Evolutionary conservation across 805 yeast genomes (phyloP).

Genomic region (Wickerhamomyces hampshirensis): DNA sequence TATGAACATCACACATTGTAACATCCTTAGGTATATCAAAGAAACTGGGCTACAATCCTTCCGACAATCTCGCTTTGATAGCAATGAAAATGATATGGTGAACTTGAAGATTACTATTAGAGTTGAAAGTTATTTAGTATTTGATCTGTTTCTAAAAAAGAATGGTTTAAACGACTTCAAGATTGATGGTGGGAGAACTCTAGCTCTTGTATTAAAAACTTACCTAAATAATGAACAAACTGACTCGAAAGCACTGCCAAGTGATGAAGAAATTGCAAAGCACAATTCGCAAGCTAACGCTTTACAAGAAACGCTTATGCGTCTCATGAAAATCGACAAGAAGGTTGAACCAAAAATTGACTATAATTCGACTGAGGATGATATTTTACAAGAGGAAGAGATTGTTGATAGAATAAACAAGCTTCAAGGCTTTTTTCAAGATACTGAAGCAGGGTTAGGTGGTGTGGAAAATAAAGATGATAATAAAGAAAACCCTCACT

Average conservation of each 20-base stretch:
- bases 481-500: neutral
- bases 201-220: neutral
- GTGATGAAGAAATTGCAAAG: slow-evolving; percentile 12
- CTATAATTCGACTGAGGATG: slow-evolving; percentile 9
- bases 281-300: slow-evolving; percentile 17
- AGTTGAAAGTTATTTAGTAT: slow-evolving; percentile 14
- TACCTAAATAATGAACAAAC: too few relatives aligned
- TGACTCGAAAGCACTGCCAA: slow-evolving; percentile 1
- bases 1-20: slow-evolving; percentile 6
- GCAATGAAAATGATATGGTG: slow-evolving; percentile 6
- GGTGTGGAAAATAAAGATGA: slow-evolving; percentile 18
- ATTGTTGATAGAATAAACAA: slow-evolving; percentile 23
- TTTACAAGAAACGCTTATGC: slow-evolving; percentile 28
- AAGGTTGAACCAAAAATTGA: slow-evolving; percentile 14
- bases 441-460: slow-evolving; percentile 20
- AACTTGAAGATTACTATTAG: slow-evolving; percentile 18
- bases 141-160: slow-evolving; percentile 11
- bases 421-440: slow-evolving; percentile 22
- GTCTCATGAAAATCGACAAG: slow-evolving; percentile 22
- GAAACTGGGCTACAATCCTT: too few relatives aligned
- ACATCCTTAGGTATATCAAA: slow-evolving; percentile 7
- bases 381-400: too few relatives aligned
- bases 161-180: neutral
- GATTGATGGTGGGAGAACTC: slow-evolving; percentile 7
- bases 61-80: too few relatives aligned